A percentile compares a stretch with the other conserved stretches of the same genome.
phyloP scores from a whole-genome alignment of 2,329 filamentous ascomycete species.

The Aspergillus costaricaensis region DNA sequence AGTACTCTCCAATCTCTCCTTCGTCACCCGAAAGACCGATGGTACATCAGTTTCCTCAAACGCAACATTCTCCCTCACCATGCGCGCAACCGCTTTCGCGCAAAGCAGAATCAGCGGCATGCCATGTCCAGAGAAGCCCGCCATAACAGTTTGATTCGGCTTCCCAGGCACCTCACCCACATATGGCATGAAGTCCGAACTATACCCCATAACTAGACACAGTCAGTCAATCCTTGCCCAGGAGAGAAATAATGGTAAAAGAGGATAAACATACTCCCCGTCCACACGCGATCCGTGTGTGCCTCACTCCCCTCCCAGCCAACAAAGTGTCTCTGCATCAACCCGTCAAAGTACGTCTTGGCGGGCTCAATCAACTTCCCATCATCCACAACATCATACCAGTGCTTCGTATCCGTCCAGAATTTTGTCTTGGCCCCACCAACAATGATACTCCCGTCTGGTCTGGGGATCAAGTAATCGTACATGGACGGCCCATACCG shows the following conservation, averaged over 20 bases:
- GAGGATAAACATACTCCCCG: constrained; percentile 40
- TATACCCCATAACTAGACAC: constrained; percentile 40
- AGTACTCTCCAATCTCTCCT: background rate
- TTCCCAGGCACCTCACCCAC: constrained; percentile 52
- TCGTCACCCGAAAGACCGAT: background rate
- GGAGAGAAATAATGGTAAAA: no score
- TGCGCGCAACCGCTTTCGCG: constrained; percentile 9
- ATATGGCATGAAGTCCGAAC: constrained; percentile 53
- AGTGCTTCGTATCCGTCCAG: constrained; percentile 27
- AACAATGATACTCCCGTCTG: constrained; percentile 58
- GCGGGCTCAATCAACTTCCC: constrained; percentile 49
- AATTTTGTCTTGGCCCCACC: constrained; percentile 58
- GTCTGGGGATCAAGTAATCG: constrained; percentile 62
- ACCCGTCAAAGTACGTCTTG: constrained; percentile 41
- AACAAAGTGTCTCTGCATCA: constrained; percentile 38
- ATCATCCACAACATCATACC: constrained; percentile 54
- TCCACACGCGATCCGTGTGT: constrained; percentile 34
- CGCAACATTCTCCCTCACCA: background rate
- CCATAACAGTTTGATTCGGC: constrained; percentile 57
- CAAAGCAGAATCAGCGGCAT: constrained; percentile 52
- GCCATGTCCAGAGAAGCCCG: constrained; percentile 67
- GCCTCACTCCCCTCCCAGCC: constrained; percentile 41
- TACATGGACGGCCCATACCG: constrained; percentile 54
- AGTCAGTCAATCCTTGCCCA: no score
- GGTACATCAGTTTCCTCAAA: constrained; percentile 8